phyloP scores from a whole-genome alignment of 441 rosid genomes.

The Euphorbia corollata region DNA sequence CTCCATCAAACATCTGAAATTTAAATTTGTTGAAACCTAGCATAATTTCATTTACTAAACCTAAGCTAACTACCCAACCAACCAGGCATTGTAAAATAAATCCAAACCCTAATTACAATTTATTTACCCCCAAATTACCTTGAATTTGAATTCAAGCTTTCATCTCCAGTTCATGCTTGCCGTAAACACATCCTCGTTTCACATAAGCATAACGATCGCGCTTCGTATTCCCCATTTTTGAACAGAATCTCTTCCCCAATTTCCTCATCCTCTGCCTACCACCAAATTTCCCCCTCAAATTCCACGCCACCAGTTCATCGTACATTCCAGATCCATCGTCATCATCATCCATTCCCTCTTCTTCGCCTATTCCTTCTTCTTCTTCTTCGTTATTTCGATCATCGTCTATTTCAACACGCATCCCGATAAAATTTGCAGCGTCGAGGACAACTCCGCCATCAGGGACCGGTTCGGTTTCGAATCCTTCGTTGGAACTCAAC shows the following conservation, averaged over 20 bases:
- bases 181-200: constrained; percentile 53
- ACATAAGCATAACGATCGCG: constrained; percentile 34
- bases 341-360: constrained; percentile 21
- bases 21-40: background rate
- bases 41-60: constrained; percentile 3
- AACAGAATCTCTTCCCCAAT: constrained; percentile 47
- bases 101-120: background rate
- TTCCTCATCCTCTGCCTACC: constrained; percentile 66
- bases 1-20: constrained; percentile 9
- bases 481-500: background rate
- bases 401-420: background rate
- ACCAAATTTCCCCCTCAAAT: constrained; percentile 46
- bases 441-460: constrained; percentile 4
- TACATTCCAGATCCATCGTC: constrained; percentile 51
- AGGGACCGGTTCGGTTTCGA: background rate
- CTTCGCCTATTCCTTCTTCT: constrained; percentile 15
- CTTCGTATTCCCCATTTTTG: constrained; percentile 50
- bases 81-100: background rate
- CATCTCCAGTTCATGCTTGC: constrained; percentile 60
- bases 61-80: background rate
- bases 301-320: constrained; percentile 59
- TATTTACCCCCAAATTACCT: background rate
- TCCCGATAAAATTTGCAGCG: background rate
- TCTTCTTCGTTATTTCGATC: constrained; percentile 8
- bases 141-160: constrained; percentile 30